phyloP scores from a whole-genome alignment of 345 rosid species.

The Heritiera littoralis region DNA sequence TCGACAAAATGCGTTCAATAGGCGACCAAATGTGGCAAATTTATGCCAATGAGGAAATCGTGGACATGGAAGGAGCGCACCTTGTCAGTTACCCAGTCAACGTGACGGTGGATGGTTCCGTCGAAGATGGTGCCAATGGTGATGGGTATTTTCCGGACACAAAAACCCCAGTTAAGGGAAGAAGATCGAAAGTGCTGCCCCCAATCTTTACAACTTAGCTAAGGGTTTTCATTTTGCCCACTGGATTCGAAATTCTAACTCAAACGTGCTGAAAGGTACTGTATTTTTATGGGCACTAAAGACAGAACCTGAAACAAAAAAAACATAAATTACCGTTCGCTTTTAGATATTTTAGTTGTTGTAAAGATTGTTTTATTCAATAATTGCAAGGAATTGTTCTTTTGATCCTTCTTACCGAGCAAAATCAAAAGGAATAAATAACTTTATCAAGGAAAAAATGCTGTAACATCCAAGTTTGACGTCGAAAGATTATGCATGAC shows the following conservation, averaged over 20 bases:
- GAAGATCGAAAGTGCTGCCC: conserved; percentile 47
- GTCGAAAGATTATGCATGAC: not conserved
- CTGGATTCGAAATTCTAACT: too few relatives aligned
- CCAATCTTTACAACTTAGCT: too few relatives aligned
- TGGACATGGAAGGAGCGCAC: conserved; percentile 77
- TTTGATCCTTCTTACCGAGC: too few relatives aligned
- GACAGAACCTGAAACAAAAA: not conserved
- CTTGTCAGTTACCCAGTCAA: conserved; percentile 63
- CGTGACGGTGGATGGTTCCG: conserved; percentile 53
- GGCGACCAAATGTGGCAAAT: conserved; percentile 77
- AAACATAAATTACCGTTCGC: not conserved
- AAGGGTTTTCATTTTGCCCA: too few relatives aligned
- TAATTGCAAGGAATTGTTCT: too few relatives aligned
- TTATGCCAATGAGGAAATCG: conserved; percentile 59
- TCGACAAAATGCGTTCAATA: conserved; percentile 41
- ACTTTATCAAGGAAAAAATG: too few relatives aligned
- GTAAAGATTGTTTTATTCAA: too few relatives aligned
- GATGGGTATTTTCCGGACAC: conserved; percentile 74
- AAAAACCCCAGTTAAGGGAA: conserved; percentile 66
- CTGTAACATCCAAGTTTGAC: not conserved
- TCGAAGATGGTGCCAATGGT: conserved; percentile 48
- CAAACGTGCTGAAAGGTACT: too few relatives aligned
- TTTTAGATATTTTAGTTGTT: not conserved
- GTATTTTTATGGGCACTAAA: not conserved
- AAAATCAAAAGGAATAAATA: too few relatives aligned